Conservation (phyloP, 345 rosid genomes). For the rapeseed (Brassica napus) region Da-Ae NC_063443.1:14784501-14785000, state of each 20-base stretch:
- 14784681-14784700: neutral
- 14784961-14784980: neutral
- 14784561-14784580: neutral
- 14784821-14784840: neutral
- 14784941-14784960: neutral
- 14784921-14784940: neutral
- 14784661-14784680: neutral
- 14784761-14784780: neutral
- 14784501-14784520: neutral
- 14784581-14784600: neutral
- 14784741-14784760: neutral
- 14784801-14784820: neutral
- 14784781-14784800: neutral
- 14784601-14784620: neutral
- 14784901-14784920: neutral
- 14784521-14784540: neutral
- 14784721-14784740: neutral
- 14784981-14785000: neutral
- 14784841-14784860: neutral
- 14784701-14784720: neutral
- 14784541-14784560: neutral
- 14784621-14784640: neutral
- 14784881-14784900: neutral
- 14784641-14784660: neutral
- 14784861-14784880: neutral